phyloP scores from a whole-genome alignment of 2,329 filamentous ascomycete species.

The Chlorencoelia australis region DNA sequence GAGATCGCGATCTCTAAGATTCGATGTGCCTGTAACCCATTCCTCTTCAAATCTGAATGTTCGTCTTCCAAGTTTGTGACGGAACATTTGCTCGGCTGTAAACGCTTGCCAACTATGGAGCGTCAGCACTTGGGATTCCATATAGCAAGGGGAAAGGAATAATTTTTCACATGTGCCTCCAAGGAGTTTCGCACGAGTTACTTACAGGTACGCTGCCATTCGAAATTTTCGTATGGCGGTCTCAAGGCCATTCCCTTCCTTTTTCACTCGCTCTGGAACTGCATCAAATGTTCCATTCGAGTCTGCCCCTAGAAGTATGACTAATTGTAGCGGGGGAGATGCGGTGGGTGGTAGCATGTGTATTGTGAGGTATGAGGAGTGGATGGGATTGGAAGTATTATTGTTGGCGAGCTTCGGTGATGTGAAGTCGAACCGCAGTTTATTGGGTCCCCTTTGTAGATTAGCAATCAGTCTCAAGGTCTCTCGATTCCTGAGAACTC shows the following conservation, averaged over 20 bases:
- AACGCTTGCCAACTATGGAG: slow-evolving; percentile 70
- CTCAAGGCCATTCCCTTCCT: slow-evolving; percentile 73
- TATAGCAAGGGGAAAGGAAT: too few relatives aligned
- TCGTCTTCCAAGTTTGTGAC: slow-evolving; percentile 75
- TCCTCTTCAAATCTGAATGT: slow-evolving; percentile 90
- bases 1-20: slow-evolving; percentile 59
- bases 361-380: slow-evolving; percentile 70
- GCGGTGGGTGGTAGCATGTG: slow-evolving; percentile 77
- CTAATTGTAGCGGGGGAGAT: slow-evolving; percentile 77
- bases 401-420: slow-evolving; percentile 70
- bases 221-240: slow-evolving; percentile 81
- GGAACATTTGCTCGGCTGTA: slow-evolving; percentile 91
- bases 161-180: too few relatives aligned
- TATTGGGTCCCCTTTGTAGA: slow-evolving; percentile 90
- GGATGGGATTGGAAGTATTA: slow-evolving; percentile 55
- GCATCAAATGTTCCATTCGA: slow-evolving; percentile 81
- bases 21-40: slow-evolving; percentile 78
- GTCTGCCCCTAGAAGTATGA: slow-evolving; percentile 79
- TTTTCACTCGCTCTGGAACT: slow-evolving; percentile 61
- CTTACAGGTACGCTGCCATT: slow-evolving; percentile 74
- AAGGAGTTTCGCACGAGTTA: too few relatives aligned
- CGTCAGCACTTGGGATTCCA: slow-evolving; percentile 2
- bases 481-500: too few relatives aligned
- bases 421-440: slow-evolving; percentile 75
- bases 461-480: too few relatives aligned